Conservation (phyloP, 352 stramenopile genomes). For the Phytophthora constricta region DNA sequence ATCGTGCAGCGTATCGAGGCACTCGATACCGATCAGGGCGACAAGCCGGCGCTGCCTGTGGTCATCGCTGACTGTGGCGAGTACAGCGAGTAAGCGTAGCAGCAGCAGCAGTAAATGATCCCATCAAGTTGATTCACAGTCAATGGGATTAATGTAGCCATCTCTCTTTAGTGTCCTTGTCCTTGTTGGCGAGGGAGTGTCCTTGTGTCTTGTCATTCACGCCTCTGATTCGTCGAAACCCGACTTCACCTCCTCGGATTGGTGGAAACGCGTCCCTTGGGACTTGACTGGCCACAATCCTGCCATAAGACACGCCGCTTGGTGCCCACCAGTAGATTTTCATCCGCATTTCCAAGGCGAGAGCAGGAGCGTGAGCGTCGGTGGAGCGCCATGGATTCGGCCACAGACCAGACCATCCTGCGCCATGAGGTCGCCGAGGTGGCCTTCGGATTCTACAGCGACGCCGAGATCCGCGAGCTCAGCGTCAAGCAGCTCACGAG, state of each 20-base stretch:
- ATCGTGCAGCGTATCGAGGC: slow-evolving; percentile 94
- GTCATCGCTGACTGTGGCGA: slow-evolving; percentile 97
- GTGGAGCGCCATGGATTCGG: slow-evolving; percentile 69
- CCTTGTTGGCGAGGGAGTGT: neutral
- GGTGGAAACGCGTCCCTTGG: slow-evolving; percentile 44
- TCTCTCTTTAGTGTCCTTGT: slow-evolving; percentile 15
- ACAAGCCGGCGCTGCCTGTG: slow-evolving; percentile 93
- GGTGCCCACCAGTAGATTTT: slow-evolving; percentile 45
- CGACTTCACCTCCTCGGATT: slow-evolving; percentile 25
- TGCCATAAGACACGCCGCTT: slow-evolving; percentile 23
- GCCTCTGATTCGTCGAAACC: slow-evolving; percentile 15
- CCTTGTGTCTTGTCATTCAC: neutral
- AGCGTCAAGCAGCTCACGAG: slow-evolving; percentile 97
- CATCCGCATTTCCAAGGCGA: slow-evolving; percentile 21
- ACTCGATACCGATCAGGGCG: slow-evolving; percentile 85
- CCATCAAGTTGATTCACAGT: neutral
- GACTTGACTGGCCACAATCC: slow-evolving; percentile 48
- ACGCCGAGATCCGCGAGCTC: slow-evolving; percentile 96
- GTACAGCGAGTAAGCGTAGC: slow-evolving; percentile 45
- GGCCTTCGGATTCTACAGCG: slow-evolving; percentile 97
- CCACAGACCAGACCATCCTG: slow-evolving; percentile 91
- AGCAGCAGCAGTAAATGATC: neutral
- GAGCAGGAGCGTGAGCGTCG: slow-evolving; percentile 1
- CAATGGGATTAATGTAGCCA: slow-evolving; percentile 47
- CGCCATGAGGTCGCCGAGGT: slow-evolving; percentile 92